phyloP scores from a whole-genome alignment of 495 filamentous ascomycete species.

The Podospora appendiculata region DNA sequence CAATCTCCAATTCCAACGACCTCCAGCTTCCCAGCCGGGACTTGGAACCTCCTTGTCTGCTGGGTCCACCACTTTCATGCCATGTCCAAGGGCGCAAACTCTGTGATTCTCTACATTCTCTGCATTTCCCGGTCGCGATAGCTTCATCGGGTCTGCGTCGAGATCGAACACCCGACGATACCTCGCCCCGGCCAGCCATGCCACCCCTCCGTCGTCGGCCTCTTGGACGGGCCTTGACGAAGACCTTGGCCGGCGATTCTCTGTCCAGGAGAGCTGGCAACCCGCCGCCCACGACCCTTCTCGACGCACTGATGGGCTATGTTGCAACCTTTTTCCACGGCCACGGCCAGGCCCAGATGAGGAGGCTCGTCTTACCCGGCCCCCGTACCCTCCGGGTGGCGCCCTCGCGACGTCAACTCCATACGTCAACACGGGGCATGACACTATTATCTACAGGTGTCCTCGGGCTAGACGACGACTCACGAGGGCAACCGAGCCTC shows the following conservation, averaged over 20 bases:
- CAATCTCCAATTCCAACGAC: not conserved
- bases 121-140: not conserved
- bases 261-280: not conserved
- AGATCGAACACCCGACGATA: no score
- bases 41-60: not conserved
- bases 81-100: conserved; percentile 7
- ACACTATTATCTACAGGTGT: conserved; percentile 7
- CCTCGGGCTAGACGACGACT: conserved; percentile 3
- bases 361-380: conserved; percentile 6
- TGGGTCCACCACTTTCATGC: not conserved
- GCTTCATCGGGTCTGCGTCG: no score
- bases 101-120: not conserved
- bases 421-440: conserved; percentile 3
- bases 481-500: not conserved
- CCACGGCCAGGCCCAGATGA: conserved; percentile 1
- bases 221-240: conserved; percentile 1
- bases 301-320: conserved; percentile 37
- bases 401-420: conserved; percentile 9
- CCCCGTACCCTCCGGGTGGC: conserved; percentile 6
- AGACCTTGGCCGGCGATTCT: not conserved
- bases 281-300: conserved; percentile 6
- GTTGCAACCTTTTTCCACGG: conserved; percentile 40
- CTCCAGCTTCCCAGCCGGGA: conserved; percentile 1
- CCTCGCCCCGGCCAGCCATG: conserved; percentile 6
- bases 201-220: conserved; percentile 5